Evolutionary conservation across 352 stramenopile species (phyloP).

Genomic region (Phytophthora foliorum): DNA sequence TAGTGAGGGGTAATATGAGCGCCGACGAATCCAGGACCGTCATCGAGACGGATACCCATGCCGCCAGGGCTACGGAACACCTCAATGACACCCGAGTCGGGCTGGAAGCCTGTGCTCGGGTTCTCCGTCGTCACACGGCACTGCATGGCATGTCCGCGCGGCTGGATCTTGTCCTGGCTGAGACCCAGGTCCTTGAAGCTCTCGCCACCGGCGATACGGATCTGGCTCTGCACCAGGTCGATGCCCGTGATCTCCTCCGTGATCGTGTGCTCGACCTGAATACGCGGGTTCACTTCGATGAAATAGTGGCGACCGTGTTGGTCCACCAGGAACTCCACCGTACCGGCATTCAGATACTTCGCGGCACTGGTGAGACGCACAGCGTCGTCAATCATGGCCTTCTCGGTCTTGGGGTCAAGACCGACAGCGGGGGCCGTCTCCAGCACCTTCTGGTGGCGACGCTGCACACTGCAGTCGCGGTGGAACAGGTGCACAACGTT

Average conservation of each 20-base stretch:
- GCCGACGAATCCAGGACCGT: constrained; percentile 96
- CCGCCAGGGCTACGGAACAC: constrained; percentile 96
- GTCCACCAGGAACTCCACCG: constrained; percentile 99
- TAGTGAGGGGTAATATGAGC: constrained; percentile 98
- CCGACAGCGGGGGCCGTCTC: constrained; percentile 95
- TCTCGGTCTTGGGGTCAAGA: constrained; percentile 81
- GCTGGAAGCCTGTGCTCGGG: constrained; percentile 94
- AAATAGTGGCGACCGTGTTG: constrained; percentile 95
- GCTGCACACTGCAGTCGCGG: constrained; percentile 98
- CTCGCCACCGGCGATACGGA: constrained; percentile 94
- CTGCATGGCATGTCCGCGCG: constrained; percentile 96
- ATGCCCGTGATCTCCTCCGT: constrained; percentile 95
- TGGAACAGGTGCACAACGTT: constrained; percentile 97
- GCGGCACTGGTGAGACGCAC: constrained; percentile 91
- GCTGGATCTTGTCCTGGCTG: constrained; percentile 95
- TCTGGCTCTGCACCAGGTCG: constrained; percentile 98
- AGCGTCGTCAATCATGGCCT: constrained; percentile 95
- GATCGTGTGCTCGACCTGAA: constrained; percentile 97
- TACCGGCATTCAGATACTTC: constrained; percentile 97
- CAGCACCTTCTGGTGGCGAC: constrained; percentile 98
- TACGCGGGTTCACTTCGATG: constrained; percentile 99
- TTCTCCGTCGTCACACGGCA: constrained; percentile 98
- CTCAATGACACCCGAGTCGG: constrained; percentile 97
- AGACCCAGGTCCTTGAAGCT: constrained; percentile 95
- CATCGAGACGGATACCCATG: constrained; percentile 97